phyloP scores from a whole-genome alignment of 1,284 basidiomycete species.

The Fomitopsis betulina region DNA sequence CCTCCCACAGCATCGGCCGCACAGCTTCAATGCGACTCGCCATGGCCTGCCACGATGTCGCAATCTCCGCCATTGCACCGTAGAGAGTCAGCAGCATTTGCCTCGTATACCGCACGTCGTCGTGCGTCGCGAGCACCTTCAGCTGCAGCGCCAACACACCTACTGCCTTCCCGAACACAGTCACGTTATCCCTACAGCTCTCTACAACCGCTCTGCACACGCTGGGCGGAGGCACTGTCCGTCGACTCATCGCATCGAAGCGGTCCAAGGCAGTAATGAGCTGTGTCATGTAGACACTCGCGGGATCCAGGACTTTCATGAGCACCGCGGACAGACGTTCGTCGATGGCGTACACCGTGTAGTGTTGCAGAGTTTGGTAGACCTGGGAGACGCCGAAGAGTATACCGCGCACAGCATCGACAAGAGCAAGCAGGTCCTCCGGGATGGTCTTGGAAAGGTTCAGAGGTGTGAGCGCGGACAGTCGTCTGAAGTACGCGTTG shows the following conservation, averaged over 20 bases:
- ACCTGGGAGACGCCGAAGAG: conserved; percentile 93
- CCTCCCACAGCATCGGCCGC: conserved; percentile 55
- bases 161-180: conserved; percentile 84
- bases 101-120: conserved; percentile 86
- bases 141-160: conserved; percentile 82
- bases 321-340: conserved; percentile 84
- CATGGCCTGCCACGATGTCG: conserved; percentile 82
- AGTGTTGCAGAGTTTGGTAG: conserved; percentile 87
- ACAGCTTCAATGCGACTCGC: conserved; percentile 71
- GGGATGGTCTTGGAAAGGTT: conserved; percentile 72
- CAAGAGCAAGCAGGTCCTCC: conserved; percentile 64
- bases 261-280: conserved; percentile 89
- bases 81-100: conserved; percentile 88
- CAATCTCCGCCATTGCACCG: conserved; percentile 87
- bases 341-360: conserved; percentile 82
- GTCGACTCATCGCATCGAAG: conserved; percentile 83
- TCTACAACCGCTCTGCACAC: conserved; percentile 82
- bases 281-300: conserved; percentile 76
- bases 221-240: conserved; percentile 61
- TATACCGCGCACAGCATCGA: conserved; percentile 89
- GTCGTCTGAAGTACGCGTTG: conserved; percentile 90
- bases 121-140: conserved; percentile 67
- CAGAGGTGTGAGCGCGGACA: conserved; percentile 72
- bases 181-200: conserved; percentile 82
- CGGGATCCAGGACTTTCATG: conserved; percentile 81